phyloP scores from a whole-genome alignment of 345 rosid genomes.

The Raphanus sativus region DNA sequence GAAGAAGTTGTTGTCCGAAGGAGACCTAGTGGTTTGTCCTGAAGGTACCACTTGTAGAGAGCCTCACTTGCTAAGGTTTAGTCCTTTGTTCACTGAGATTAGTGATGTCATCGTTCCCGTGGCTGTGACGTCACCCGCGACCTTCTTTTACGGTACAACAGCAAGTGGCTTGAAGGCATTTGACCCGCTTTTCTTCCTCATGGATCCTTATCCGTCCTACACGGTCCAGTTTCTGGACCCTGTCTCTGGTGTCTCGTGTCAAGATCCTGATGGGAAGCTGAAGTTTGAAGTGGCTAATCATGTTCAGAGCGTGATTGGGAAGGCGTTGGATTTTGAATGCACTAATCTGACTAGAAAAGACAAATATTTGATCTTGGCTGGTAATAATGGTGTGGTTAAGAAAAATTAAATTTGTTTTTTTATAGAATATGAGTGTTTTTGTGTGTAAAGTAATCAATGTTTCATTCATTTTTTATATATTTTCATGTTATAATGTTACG shows the following conservation, averaged over 20 bases:
- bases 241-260: conserved; percentile 41
- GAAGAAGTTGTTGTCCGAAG: conserved; percentile 46
- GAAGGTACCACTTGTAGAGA: conserved; percentile 93
- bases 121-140: conserved; percentile 48
- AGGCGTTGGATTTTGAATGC: conserved; percentile 58
- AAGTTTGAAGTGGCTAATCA: conserved; percentile 65
- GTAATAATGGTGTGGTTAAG: conserved; percentile 60
- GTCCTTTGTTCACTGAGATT: conserved; percentile 69
- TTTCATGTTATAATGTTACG: conserved; percentile 5
- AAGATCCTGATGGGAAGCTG: conserved; percentile 25
- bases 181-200: conserved; percentile 66
- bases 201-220: conserved; percentile 62
- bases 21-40: conserved; percentile 72
- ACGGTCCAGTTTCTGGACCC: conserved; percentile 45
- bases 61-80: conserved; percentile 68
- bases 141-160: conserved; percentile 73
- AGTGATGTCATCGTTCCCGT: conserved; percentile 59
- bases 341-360: conserved; percentile 72
- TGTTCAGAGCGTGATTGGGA: conserved; percentile 58
- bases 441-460: conserved; percentile 21
- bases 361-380: conserved; percentile 75
- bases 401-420: conserved; percentile 6
- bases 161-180: conserved; percentile 70
- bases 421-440: neutral
- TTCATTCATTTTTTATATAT: conserved; percentile 16